phyloP scores from a whole-genome alignment of 352 stramenopile species.

The Phytophthora capsici region DNA sequence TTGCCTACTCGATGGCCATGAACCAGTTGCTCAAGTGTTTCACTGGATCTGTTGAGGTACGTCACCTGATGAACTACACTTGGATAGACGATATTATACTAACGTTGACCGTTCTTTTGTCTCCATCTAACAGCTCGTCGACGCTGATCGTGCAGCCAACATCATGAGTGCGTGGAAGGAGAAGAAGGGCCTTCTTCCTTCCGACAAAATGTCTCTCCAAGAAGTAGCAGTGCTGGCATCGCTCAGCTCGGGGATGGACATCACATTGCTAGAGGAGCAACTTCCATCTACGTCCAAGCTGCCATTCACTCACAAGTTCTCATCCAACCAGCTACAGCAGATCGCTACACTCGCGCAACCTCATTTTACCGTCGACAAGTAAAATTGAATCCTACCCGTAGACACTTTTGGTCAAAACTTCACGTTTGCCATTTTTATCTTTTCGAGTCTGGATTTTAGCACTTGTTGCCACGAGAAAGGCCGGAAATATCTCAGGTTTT shows the following conservation, averaged over 20 bases:
- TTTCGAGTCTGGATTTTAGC: constrained; percentile 26
- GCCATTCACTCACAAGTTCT: constrained; percentile 45
- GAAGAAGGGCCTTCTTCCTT: constrained; percentile 35
- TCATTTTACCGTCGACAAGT: constrained; percentile 47
- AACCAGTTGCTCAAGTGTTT: constrained; percentile 86
- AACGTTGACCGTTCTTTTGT: constrained; percentile 12
- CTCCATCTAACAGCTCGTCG: constrained; percentile 44
- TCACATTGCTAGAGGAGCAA: constrained; percentile 71
- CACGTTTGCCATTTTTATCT: constrained; percentile 11
- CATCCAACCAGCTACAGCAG: constrained; percentile 46
- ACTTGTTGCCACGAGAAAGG: constrained; percentile 30
- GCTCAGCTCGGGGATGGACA: constrained; percentile 63
- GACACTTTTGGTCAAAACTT: not conserved
- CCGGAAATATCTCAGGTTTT: constrained; percentile 24
- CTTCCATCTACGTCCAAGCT: constrained; percentile 45
- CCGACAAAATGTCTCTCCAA: constrained; percentile 43
- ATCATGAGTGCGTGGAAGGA: constrained; percentile 48
- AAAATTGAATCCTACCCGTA: no score
- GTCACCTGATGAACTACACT: constrained; percentile 4
- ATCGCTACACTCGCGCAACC: constrained; percentile 35
- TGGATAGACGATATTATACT: constrained; percentile 1
- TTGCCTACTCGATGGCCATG: constrained; percentile 82
- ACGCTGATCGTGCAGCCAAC: constrained; percentile 49
- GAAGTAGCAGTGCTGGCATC: constrained; percentile 60
- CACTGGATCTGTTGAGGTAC: constrained; percentile 77